Conservation (phyloP, 805 yeast species). For the Schwanniomyces yamadae region DNA sequence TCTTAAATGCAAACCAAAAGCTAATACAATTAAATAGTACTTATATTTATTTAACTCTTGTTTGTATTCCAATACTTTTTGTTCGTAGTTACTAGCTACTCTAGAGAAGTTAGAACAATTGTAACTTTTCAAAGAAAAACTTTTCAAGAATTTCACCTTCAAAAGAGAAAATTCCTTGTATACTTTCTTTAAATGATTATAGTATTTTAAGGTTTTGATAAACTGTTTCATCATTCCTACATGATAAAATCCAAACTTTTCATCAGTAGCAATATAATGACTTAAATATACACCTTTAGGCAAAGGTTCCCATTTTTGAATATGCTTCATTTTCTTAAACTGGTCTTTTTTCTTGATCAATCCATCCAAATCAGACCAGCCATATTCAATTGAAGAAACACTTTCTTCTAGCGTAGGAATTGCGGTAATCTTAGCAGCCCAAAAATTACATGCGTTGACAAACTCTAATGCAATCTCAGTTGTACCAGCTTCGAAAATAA, state of each 20-base stretch:
- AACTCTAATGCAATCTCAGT: constrained; percentile 65
- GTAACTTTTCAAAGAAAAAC: constrained; percentile 21
- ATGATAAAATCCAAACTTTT: constrained; percentile 22
- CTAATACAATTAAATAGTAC: constrained; percentile 44
- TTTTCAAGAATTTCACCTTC: constrained; percentile 28
- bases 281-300: constrained; percentile 43
- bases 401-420: constrained; percentile 70
- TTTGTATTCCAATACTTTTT: constrained; percentile 43
- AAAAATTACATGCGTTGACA: constrained; percentile 78
- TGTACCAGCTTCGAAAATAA: constrained; percentile 67
- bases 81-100: constrained; percentile 39
- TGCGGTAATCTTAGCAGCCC: constrained; percentile 85
- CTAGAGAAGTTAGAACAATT: constrained; percentile 34
- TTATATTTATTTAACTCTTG: constrained; percentile 46
- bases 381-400: constrained; percentile 76
- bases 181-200: constrained; percentile 35
- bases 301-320: constrained; percentile 44
- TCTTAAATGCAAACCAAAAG: constrained; percentile 47
- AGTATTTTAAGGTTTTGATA: constrained; percentile 40
- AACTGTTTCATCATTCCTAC: constrained; percentile 45
- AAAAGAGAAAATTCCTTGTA: constrained; percentile 31
- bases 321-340: constrained; percentile 31
- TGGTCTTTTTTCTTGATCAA: constrained; percentile 25
- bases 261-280: constrained; percentile 23
- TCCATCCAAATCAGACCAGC: constrained; percentile 58